A percentile compares a stretch with the other conserved stretches of the same genome.
Evolutionary conservation across 805 yeast genomes (phyloP).

Genomic region (Candida maltosa): DNA sequence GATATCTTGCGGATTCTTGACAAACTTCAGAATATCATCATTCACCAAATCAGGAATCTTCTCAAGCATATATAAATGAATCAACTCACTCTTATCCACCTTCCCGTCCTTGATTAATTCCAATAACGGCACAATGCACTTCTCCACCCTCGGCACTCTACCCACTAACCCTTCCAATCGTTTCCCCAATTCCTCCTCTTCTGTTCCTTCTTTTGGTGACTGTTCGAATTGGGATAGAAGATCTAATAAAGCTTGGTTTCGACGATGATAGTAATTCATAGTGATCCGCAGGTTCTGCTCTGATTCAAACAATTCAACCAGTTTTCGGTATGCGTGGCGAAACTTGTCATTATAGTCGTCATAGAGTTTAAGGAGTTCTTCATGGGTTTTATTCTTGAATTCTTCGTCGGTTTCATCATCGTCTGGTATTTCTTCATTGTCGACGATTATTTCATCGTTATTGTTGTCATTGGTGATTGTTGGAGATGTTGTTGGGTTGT

Average conservation of each 20-base stretch:
- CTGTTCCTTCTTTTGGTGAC: background rate
- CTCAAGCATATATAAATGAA: conserved; percentile 31
- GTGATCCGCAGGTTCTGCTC: conserved; percentile 35
- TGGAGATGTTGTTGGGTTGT: no score
- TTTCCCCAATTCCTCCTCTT: background rate
- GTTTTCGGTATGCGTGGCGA: conserved; percentile 17
- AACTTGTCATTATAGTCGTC: conserved; percentile 25
- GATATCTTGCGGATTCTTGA: conserved; percentile 37
- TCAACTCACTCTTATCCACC: conserved; percentile 16
- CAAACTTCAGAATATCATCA: conserved; percentile 33
- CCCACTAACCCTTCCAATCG: conserved; percentile 14
- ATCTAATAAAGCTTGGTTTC: conserved; percentile 36
- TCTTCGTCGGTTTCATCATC: no score
- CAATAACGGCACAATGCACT: conserved; percentile 15
- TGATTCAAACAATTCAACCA: conserved; percentile 24
- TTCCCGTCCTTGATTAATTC: conserved; percentile 4
- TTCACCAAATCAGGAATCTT: conserved; percentile 32
- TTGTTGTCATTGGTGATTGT: no score
- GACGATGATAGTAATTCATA: conserved; percentile 28
- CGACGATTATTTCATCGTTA: no score
- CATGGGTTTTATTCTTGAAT: no score
- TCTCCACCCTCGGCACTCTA: conserved; percentile 18
- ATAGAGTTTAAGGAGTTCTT: no score
- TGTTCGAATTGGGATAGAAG: conserved; percentile 13
- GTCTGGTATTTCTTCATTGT: no score